Percentiles rank a stretch among this genome's conserved stretches.
Conservation (phyloP, 2,329 filamentous ascomycete genomes). For the Trichophyton mentagrophytes region DNA sequence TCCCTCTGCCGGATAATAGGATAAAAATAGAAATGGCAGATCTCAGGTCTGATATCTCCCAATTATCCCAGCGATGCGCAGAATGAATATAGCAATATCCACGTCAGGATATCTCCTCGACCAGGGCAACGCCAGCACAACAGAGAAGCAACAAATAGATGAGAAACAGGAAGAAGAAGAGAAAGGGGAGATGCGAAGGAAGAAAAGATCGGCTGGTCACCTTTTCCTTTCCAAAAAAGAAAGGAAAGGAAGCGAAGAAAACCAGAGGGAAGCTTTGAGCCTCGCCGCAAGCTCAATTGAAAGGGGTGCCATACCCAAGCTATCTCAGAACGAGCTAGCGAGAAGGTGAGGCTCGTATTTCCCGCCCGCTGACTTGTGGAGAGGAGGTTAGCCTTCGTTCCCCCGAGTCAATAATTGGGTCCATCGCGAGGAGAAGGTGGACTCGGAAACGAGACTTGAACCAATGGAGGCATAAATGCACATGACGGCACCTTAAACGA, state of each 20-base stretch:
- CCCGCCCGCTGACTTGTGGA: not conserved
- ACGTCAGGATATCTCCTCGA: not conserved
- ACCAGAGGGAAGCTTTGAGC: not conserved
- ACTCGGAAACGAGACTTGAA: not conserved
- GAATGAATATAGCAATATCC: not conserved
- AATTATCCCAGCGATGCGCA: not conserved
- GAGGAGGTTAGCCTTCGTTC: not conserved
- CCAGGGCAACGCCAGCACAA: too few species aligned
- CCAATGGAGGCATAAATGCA: not conserved
- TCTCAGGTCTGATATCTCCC: not conserved
- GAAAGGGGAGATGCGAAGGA: not conserved
- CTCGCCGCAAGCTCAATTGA: not conserved
- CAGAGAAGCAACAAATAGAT: not conserved
- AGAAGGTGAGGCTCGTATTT: not conserved
- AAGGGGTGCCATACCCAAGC: not conserved
- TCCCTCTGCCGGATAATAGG: not conserved
- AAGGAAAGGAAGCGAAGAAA: not conserved
- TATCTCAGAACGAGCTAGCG: not conserved
- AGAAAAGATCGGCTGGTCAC: constrained; percentile 1
- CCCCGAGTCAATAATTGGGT: not conserved
- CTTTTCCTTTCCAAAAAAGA: not conserved
- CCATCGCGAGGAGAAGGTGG: not conserved
- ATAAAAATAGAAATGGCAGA: not conserved
- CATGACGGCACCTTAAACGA: not conserved
- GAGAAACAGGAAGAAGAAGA: not conserved